Evolutionary conservation across 2,329 filamentous ascomycete species (phyloP), one percentile per base, ranked within the genome.

Genomic region (Alternaria arborescens): DNA sequence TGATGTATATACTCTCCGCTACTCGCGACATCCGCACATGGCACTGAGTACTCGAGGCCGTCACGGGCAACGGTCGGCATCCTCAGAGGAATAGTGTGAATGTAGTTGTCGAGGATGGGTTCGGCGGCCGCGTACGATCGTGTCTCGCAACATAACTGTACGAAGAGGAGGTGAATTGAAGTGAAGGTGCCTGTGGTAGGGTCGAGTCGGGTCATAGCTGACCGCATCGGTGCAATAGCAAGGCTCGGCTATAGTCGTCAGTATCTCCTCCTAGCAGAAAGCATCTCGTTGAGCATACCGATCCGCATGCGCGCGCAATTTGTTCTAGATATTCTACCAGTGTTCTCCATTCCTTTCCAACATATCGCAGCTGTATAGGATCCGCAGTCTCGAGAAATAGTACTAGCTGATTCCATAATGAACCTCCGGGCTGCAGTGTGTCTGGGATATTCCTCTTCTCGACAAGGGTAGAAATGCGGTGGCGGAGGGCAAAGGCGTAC

Each of bases 171-270:
- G 68, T 93, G 90, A 28, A 82, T 83, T 5, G 85, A 85, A 5
- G 90, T 93, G 67, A 93, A 87, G 52, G 90, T 86, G 51, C 85
- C 85, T 28, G 85, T 87, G 12, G 84, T 84, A 2, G 90, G 88
- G 66, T 94, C 90, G 58, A 94, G 80, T 55, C 85, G 85, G 12
- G 88, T 78, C 64, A 94, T 83, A 4, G 88, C 89, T 70, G 78
- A 75, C 55, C 79, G 76, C 32, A 84, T 76, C 5, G 78, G 75
- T 12, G 73, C 71, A 52, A 83, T 73, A 34, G 76, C 77, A 18
- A 76, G 61, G 26, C 67, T 66, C n/a, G 75, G 72, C 78, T 80
- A 48, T 51, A 41, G 36, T 11, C n/a, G 42, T 65, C 26, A 66
- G 61, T 18, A 36, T 44, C 22, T 22, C 8, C 16, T 40, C 10